A percentile compares a stretch with the other conserved stretches of the same genome.
These are phyloP conservation scores for Porpolomopsis calyptriformis DNA, from an alignment of 768 basidiomycete genomes.

Conservation along the genomic window DNA sequence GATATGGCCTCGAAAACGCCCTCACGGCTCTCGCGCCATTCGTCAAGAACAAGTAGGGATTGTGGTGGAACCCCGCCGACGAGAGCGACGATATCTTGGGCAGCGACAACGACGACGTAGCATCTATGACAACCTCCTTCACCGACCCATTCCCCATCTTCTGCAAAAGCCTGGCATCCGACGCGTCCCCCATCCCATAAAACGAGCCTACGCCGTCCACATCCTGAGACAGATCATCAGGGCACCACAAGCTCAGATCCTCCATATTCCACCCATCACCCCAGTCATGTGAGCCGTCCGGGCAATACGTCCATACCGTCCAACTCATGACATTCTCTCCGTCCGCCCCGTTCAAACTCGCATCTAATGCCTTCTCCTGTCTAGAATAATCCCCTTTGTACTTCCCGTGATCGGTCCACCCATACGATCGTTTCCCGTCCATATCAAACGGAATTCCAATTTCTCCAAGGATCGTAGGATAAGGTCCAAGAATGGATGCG, in stretches of 20 bases:
- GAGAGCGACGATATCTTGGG: constrained; percentile 18
- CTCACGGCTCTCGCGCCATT: constrained; percentile 77
- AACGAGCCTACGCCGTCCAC: constrained; percentile 11
- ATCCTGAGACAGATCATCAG: constrained; percentile 45
- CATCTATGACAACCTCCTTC: constrained; percentile 5
- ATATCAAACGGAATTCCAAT: constrained; percentile 94
- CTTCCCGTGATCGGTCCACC: constrained; percentile 57
- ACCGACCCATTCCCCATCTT: constrained; percentile 9
- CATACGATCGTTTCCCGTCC: constrained; percentile 80
- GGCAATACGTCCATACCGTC: constrained; percentile 84
- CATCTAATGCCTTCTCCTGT: constrained; percentile 83
- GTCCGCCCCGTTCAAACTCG: constrained; percentile 69
- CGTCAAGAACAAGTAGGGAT: constrained; percentile 64
- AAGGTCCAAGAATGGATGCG: constrained; percentile 51
- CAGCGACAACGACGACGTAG: constrained; percentile 28
- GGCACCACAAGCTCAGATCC: constrained; percentile 82
- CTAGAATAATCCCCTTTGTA: constrained; percentile 62
- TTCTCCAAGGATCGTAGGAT: constrained; percentile 90
- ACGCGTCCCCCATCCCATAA: constrained; percentile 17
- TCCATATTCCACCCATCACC: constrained; percentile 97
- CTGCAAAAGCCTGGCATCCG: constrained; percentile 32
- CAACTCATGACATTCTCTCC: constrained; percentile 66
- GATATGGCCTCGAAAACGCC: constrained; percentile 82
- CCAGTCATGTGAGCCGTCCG: constrained; percentile 77
- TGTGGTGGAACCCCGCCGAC: constrained; percentile 26